Evolutionary conservation across 495 filamentous ascomycete species (phyloP), one percentile per base, ranked within the genome.

Genomic region (Penicillium cinerascens): DNA sequence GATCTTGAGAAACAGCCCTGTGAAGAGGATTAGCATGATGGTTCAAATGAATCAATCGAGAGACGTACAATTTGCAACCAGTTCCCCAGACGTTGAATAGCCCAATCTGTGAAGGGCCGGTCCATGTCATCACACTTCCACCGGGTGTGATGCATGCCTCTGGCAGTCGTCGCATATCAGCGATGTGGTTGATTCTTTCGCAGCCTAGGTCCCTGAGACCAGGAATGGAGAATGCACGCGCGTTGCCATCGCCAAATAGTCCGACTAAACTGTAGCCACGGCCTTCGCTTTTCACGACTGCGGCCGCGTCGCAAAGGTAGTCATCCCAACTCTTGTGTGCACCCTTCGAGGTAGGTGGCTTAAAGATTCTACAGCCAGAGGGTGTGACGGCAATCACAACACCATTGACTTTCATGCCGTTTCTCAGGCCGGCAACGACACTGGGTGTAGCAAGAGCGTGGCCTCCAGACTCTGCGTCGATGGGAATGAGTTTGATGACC

Each of bases 321-420:
- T 89, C 82, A 58, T 95, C 91, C 77, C 91, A 96, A 5, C 83
- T 81, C 50, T 92, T 96, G 49, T 90, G 86, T 0, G 92, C 91
- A 26, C 95, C 93, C 72, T 95, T 96, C 4, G 85, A 72, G 1
- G 82, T 78, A 2, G 91, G 83, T 1, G 93, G 93, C 59, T 86
- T 89, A 78, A 95, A 96, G 35, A 97, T 83, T 42, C 89, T 80
- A 22, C 83, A 84, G 54, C 89, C 88, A 10, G 82, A 84, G 51
- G 81, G 74, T 2, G 91, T 91, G 21, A 91, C 88, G 0, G 72
- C 78, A 38, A 90, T 51, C 9, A 88, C 68, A 8, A 87, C 80
- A 11, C 92, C 92, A 55, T 91, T 82, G 3, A 90, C 75, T 65
- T 84, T 82, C 3, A 61, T 59, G 0, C 92, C 91, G 49, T 78